Base-by-base conservation (phyloP, 768 basidiomycete genomes). In the Cystobasidium tubakii region DNA sequence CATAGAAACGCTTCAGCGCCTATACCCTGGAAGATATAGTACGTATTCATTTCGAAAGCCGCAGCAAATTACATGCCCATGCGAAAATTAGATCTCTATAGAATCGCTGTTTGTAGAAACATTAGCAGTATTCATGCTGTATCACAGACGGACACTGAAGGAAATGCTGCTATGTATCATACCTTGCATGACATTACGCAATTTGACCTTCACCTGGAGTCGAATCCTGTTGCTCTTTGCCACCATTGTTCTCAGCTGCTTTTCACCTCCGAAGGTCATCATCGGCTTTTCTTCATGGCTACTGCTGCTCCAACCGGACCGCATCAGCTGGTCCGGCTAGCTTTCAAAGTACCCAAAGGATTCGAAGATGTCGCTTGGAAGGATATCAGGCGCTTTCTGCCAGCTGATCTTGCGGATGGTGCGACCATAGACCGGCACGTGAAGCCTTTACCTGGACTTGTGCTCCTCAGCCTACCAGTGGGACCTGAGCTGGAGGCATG, bases 281-380 rank as follows among this genome's bases (percentile, higher is more conserved):
- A 19, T 50, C 46, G n/a, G 46, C 46, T 50, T 50, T 3, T 21
- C 46, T 12, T 50, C 57, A 60, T 60, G 57, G 25, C 57, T 60
- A 34, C 57, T n/a, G 4, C 21, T 23, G 15, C 15, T 34, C 33
- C 17, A 34, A n/a, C n/a, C 15, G 33, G 27, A 27, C 57, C 12
- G 57, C 7, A 29, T 7, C 33, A 27, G 57, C 27, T 15, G 6
- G 57, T 60, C 2, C 12, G 33, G 19, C 44, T 67, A 31, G 66
- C 66, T 9, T 67, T 46, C 34, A 50, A 29, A 36, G 66, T 67
- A 9, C 66, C 66, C 2, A 36, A 43, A 25, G 66, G 66, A 4
- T 67, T 67, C 44, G 66, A 67, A 54, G 66, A 67, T 53, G 66
- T 67, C 42, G 66, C 66, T 31, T 67, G 42, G 31, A 4, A 46